These are phyloP conservation scores for Candida broadrunensis DNA, from an alignment of 805 yeast species.

Conservation along the genomic window DNA sequence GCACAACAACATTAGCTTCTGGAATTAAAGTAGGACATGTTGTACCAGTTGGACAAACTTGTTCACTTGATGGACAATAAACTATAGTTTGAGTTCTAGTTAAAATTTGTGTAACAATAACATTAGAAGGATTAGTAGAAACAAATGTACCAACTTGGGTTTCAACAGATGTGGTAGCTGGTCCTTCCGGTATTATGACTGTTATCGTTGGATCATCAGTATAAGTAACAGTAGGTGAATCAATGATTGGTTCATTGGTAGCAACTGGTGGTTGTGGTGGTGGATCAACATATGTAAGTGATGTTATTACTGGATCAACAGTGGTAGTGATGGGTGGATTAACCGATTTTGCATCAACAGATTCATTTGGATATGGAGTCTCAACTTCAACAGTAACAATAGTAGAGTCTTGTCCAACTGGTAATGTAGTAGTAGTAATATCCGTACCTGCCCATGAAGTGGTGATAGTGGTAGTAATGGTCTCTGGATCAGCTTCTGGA, in stretches of 20 bases:
- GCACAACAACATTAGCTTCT: background rate
- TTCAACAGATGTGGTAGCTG: background rate
- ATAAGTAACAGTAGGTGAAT: too few relatives aligned
- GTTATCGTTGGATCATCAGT: too few relatives aligned
- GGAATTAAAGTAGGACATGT: background rate
- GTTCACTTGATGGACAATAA: constrained; percentile 2
- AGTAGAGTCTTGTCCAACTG: background rate
- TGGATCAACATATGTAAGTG: background rate
- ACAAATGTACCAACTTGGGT: background rate
- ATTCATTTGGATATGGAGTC: background rate
- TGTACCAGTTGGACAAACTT: constrained; percentile 2
- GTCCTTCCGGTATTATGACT: background rate
- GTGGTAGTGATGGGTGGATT: background rate
- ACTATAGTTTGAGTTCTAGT: constrained; percentile 1
- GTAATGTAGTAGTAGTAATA: background rate
- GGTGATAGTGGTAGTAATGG: constrained; percentile 1
- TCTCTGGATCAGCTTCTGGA: background rate
- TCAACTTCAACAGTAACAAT: background rate
- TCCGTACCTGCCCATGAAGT: background rate
- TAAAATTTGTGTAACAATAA: background rate
- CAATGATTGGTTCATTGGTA: too few relatives aligned
- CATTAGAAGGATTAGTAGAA: background rate
- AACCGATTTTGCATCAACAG: background rate
- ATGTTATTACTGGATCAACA: background rate
- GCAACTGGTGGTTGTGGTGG: too few relatives aligned